Base-by-base conservation (phyloP, 345 rosid genomes). In the Aquilaria malaccensis region DNA sequence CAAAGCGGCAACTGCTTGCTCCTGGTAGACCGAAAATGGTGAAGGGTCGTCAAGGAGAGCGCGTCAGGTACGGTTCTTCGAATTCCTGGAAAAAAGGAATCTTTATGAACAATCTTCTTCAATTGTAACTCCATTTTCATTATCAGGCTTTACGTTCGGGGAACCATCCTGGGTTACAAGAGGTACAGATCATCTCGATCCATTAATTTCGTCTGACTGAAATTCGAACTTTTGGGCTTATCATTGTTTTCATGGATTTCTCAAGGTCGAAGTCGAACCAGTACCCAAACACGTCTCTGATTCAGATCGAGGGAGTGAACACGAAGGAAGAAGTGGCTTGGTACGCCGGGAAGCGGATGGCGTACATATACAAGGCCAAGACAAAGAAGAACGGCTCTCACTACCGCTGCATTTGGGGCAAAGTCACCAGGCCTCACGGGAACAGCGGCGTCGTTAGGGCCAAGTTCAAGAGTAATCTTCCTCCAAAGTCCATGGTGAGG, bases 1-100 rank as follows among this genome's bases (percentile, higher is more conserved):
- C 52, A 14, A 14, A 49, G 64, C 59, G 67, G 67, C 60, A 46
- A 59, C 67, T 29, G 45, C 52, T 9, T 13, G 33, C 4, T 37
- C 29, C 33, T n/a, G 9, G 59, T 52, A 9, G 43, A 4, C 3
- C 61, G 58, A 77, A 70, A 76, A 86, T 86, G 92, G 92, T 83
- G 77, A 83, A 86, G 74, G 87, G 82, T 62, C 79, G 93, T 32
- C 89, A 86, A 73, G 92, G 92, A 69, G 92, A 86, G 69, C 78
- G 88, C 11, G 77, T 79, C 72, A 80, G 88, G 88, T 83, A 1
- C 41, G 2, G 6, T 13, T 33, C 22, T 2, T 4, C 33, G 57
- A 55, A 51, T 29, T 12, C 9, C n/a, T 33, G 0, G 9, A 30
- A 5, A 1, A 6, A 4, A 37, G 4, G 43, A 37, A 37, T 37